Evolutionary conservation across 2,329 filamentous ascomycete genomes (phyloP).

Genomic region (Fusarium pseudograminearum): DNA sequence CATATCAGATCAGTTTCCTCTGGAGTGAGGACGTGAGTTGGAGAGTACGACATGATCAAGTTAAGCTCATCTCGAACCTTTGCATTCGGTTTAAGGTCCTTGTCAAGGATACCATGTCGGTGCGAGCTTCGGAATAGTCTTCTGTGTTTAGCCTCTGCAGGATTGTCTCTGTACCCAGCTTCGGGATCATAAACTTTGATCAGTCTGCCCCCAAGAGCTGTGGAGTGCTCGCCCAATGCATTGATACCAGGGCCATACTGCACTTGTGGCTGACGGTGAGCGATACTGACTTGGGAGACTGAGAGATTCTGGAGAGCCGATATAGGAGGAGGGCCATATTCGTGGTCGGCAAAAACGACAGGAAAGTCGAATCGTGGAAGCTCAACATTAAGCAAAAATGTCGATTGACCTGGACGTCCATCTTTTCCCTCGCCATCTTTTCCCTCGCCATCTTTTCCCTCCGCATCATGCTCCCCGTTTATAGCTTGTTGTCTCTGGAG

Average conservation of each 20-base stretch:
- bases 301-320: slow-evolving; percentile 75
- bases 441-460: slow-evolving; percentile 49
- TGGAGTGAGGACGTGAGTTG: slow-evolving; percentile 85
- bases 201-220: slow-evolving; percentile 68
- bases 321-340: slow-evolving; percentile 87
- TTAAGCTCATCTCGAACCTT: slow-evolving; percentile 96
- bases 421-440: slow-evolving; percentile 62
- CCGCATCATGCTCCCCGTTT: slow-evolving; percentile 52
- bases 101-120: slow-evolving; percentile 92
- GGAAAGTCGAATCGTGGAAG: slow-evolving; percentile 96
- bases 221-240: slow-evolving; percentile 66
- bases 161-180: slow-evolving; percentile 88
- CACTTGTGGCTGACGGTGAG: slow-evolving; percentile 88
- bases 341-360: slow-evolving; percentile 92
- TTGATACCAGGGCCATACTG: slow-evolving; percentile 92
- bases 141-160: slow-evolving; percentile 94
- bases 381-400: slow-evolving; percentile 89
- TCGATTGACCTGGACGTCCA: slow-evolving; percentile 62
- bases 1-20: slow-evolving; percentile 97
- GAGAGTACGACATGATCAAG: slow-evolving; percentile 89
- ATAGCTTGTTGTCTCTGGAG: slow-evolving; percentile 62
- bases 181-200: slow-evolving; percentile 95
- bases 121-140: slow-evolving; percentile 89
- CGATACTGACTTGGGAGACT: slow-evolving; percentile 72
- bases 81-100: slow-evolving; percentile 94